Evolutionary conservation across 1,139 yeast species (phyloP), one percentile per base, ranked within the genome.

Genomic region (Suhomyces chickasaworum): DNA sequence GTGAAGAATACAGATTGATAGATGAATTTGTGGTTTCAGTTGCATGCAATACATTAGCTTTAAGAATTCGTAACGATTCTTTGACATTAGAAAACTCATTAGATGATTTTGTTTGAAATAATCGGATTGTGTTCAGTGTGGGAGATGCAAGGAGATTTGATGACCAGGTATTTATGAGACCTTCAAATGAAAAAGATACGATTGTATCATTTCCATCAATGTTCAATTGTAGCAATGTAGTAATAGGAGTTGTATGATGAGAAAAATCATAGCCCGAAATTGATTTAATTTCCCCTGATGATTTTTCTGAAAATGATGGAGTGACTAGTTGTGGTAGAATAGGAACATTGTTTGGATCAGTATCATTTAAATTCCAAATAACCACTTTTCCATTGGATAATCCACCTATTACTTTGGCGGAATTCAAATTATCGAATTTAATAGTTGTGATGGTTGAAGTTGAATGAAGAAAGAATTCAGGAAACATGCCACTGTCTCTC

Each of bases 381-480:
- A 66, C 74, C 1, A 75, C 48, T 23, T 61, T 64, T 0, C 78
- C 80, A 48, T 68, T 68, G 1, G 52, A 48, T 17, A 70, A 54
- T 1, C 78, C 78, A 3, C 72, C 79, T 23, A 73, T 61, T 0
- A 74, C 52, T 40, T 66, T 63, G 22, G 56, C 50, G 3, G 62
- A 56, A 29, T 60, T 65, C 12, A 75, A 45, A 13, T 49, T 51
- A 45, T 71, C 79, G 42, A 73, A 69, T 37, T 56, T 57, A n/a
- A 83, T 65, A 30, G 68, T 68, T 7, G 81, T 69, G 9, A 80
- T 75, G 0, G 82, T 66, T 1, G 75, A 58, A 4, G 67, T 49
- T 47, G 69, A 59, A 16, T 69, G 65, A 41, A 83, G 71, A 34
- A 73, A 70, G 56, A 67, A 75, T 53, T 83, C 87, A 0, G 86